Evolutionary conservation across 495 filamentous ascomycete genomes (phyloP).

Genomic region (Neurospora sp.): DNA sequence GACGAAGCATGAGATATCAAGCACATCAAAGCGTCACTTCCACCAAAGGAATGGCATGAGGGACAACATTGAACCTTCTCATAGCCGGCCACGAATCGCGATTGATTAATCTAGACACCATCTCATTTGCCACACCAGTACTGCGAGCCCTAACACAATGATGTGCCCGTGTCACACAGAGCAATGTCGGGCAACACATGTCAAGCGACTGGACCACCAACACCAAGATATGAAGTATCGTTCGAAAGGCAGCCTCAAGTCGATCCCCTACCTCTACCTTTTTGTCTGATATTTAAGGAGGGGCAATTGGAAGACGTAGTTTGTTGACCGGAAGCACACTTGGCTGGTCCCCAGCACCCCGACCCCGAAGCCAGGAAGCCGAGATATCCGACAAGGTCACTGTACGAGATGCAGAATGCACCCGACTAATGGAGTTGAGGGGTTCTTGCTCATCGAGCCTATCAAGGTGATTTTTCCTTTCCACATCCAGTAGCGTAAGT

Average conservation of each 20-base stretch:
- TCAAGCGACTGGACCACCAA: background rate
- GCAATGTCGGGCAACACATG: background rate
- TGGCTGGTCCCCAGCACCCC: background rate
- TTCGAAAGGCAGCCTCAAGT: background rate
- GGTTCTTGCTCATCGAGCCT: background rate
- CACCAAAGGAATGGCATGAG: background rate
- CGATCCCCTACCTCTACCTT: background rate
- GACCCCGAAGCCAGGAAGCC: background rate
- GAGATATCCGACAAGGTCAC: background rate
- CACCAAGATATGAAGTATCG: background rate
- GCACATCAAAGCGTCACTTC: background rate
- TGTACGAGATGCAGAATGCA: background rate
- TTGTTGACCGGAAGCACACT: background rate
- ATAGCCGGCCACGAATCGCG: background rate
- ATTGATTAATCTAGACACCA: background rate
- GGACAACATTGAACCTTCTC: background rate
- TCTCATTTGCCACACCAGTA: background rate
- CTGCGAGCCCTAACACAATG: background rate
- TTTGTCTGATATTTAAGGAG: background rate
- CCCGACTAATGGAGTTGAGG: background rate
- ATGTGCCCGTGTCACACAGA: background rate
- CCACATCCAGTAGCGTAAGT: background rate
- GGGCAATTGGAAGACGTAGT: background rate
- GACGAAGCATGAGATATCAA: background rate
- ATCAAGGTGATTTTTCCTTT: background rate